Percentiles rank a stretch among this genome's conserved stretches.
These are phyloP conservation scores for Aspergillus pseudoviridinutans DNA, from an alignment of 2,329 filamentous ascomycete species.

Conservation along the genomic window DNA sequence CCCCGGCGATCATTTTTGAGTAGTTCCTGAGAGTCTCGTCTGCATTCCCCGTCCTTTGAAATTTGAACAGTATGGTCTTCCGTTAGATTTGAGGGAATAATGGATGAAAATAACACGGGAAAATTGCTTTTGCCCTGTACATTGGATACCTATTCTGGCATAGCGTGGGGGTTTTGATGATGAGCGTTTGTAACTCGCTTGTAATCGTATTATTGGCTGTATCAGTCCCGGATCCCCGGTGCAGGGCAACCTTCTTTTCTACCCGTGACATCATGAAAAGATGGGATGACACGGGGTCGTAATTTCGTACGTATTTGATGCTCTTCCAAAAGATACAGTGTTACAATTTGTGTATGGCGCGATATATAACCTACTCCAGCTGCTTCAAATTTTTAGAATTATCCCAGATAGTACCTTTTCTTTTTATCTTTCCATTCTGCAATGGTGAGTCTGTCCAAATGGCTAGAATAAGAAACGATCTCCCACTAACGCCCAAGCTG, in stretches of 20 bases:
- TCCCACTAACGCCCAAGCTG: conserved; percentile 26
- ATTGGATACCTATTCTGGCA: not conserved
- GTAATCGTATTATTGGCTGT: not conserved
- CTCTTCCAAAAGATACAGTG: not conserved
- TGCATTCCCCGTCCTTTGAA: not conserved
- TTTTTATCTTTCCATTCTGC: not conserved
- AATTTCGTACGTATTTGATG: not conserved
- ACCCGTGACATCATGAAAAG: not conserved
- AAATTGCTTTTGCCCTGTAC: not conserved
- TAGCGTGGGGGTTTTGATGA: not conserved
- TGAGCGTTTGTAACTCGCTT: not conserved
- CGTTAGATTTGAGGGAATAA: not conserved
- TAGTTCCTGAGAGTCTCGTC: not conserved
- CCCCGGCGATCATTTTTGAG: not conserved
- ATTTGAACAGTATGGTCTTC: not conserved
- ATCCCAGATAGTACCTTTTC: not conserved
- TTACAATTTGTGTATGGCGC: not conserved
- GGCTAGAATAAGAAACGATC: conserved; percentile 9
- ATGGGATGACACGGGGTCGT: not conserved
- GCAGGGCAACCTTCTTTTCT: not conserved
- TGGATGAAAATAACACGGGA: not conserved
- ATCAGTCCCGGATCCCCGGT: not conserved
- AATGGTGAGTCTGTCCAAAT: not conserved
- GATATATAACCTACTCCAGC: not conserved
- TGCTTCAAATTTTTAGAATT: not conserved